Base-by-base conservation (phyloP, 163 green algal genomes). In the Smithsoniella earleae region DNA sequence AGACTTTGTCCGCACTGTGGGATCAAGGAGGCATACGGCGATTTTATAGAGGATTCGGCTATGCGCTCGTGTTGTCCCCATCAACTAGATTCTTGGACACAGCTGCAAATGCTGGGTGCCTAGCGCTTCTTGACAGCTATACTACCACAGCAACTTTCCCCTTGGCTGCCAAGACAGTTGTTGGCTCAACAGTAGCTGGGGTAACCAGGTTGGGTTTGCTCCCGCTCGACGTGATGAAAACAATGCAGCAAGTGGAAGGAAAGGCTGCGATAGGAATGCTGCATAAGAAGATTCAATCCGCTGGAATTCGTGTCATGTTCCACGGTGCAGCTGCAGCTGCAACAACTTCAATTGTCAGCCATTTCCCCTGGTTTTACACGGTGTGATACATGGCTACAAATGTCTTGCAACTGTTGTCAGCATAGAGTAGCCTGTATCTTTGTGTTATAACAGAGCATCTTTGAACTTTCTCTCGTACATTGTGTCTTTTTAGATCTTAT, bases 341-440 rank as follows among this genome's bases (percentile, higher is more conserved):
- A 5, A 69, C 58, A 5, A 45, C 58, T 31, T 38, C n/a, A n/a
- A 34, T 69, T 16, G 34, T 69, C 58, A 69, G 58, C 58, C 58
- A 69, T 31, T 69, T 69, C 25, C 58, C 58, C 20, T 69, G 58
- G 58, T 69, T 69, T 31, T 69, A 69, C 58, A 69, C 58, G 58
- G 58, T 69, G 16, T 69, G n/a, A 5, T 34, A 16, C 52, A 49
- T n/a, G n/a, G n/a, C n/a, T n/a, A n/a, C n/a, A n/a, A n/a, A n/a
- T n/a, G n/a, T n/a, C n/a, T n/a, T n/a, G n/a, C n/a, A n/a, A n/a
- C n/a, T n/a, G n/a, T n/a, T n/a, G n/a, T n/a, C n/a, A n/a, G n/a
- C n/a, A n/a, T n/a, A n/a, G n/a, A n/a, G n/a, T n/a, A n/a, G n/a
- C n/a, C n/a, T n/a, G n/a, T n/a, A n/a, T n/a, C n/a, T n/a, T n/a